phyloP scores from a whole-genome alignment of 495 filamentous ascomycete genomes.

The Penicillium pancosmium region DNA sequence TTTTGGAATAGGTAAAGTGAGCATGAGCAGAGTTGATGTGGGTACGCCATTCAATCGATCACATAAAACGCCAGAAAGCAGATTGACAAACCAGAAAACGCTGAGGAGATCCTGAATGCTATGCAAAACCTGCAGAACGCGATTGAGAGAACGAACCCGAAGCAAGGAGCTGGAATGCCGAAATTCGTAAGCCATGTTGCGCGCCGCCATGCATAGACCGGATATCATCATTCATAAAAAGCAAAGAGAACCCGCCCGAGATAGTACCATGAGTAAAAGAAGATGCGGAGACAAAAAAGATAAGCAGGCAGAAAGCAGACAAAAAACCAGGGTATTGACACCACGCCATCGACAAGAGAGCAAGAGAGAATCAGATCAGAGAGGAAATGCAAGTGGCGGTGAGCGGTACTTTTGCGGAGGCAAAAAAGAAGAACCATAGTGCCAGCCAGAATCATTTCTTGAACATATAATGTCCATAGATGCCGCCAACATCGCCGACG shows the following conservation, averaged over 20 bases:
- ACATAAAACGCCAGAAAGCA: conserved; percentile 20
- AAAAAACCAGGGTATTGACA: conserved; percentile 32
- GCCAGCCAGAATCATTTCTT: conserved; percentile 50
- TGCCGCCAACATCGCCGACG: conserved; percentile 74
- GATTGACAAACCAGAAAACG: conserved; percentile 17
- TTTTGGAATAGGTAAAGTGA: background rate
- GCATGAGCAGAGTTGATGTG: conserved; percentile 26
- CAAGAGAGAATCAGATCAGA: conserved; percentile 11
- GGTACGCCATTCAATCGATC: conserved; percentile 1
- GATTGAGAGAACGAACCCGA: conserved; percentile 36
- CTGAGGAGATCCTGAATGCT: conserved; percentile 34
- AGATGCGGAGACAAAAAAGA: conserved; percentile 7
- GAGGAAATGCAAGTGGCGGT: conserved; percentile 13
- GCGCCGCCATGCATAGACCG: conserved; percentile 39
- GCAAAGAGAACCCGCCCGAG: conserved; percentile 21
- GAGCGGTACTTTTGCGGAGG: conserved; percentile 19
- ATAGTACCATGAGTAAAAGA: background rate
- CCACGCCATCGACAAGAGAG: conserved; percentile 7
- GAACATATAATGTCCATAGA: conserved; percentile 90
- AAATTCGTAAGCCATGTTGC: conserved; percentile 38
- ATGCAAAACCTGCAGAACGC: conserved; percentile 34
- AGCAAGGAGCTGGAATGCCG: conserved; percentile 35
- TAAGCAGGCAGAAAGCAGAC: conserved; percentile 3
- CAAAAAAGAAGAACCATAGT: conserved; percentile 18
- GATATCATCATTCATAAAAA: conserved; percentile 34